phyloP scores from a whole-genome alignment of 768 basidiomycete species.

The Auriculariales sp. region DNA sequence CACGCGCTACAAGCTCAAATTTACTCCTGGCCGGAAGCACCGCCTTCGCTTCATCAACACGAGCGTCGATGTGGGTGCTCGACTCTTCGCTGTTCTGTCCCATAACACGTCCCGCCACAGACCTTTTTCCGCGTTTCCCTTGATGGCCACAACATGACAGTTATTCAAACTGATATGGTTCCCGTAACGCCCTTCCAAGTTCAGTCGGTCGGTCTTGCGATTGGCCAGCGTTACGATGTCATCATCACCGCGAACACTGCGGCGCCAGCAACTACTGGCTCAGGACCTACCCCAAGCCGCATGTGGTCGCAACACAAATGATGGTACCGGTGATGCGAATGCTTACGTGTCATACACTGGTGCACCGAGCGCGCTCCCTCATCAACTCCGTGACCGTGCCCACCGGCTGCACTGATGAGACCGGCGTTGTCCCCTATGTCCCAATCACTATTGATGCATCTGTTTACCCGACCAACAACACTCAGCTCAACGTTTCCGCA shows the following conservation, averaged over 20 bases:
- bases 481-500: background rate
- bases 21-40: constrained; percentile 3
- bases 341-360: background rate
- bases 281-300: background rate
- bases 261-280: background rate
- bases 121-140: constrained; percentile 2
- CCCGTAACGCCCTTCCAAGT: background rate
- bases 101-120: background rate
- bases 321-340: background rate
- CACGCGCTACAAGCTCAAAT: constrained; percentile 1
- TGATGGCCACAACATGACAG: constrained; percentile 1
- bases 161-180: constrained; percentile 3
- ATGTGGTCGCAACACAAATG: background rate
- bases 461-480: background rate
- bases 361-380: background rate
- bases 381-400: background rate
- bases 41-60: constrained; percentile 6
- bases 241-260: constrained; percentile 1
- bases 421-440: background rate
- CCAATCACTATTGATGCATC: background rate
- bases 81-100: background rate
- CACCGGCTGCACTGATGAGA: background rate
- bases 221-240: constrained; percentile 4
- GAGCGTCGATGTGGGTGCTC: background rate
- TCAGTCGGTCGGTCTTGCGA: background rate